Base-by-base conservation (phyloP, 345 rosid genomes). In the Ailanthus altissimus region DNA sequence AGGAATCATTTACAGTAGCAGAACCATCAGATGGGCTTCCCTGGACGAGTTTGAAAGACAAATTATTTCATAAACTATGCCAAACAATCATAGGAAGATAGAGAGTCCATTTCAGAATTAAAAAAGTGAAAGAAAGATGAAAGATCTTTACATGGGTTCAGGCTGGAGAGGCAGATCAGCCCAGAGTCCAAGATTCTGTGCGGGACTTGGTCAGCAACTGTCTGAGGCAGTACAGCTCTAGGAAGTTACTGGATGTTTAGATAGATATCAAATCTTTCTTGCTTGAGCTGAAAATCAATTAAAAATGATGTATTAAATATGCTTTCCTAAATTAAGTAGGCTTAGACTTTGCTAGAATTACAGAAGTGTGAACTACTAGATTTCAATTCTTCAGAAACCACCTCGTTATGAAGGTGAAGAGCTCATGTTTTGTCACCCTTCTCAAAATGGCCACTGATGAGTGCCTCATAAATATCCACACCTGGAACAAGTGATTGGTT, bases 321-420 rank as follows among this genome's bases (percentile, higher is more conserved):
- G 25, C 3, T 71, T 71, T 40, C 62, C 16, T 38, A 5, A 32
- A 9, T 59, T 38, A 45, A 26, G 54, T 70, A 49, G 62, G 50
- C 32, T 60, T 49, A n/a, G 13, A 42, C 32, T 12, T 36, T 11
- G 12, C n/a, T 47, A 49, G 47, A 43, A 47, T 11, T 15, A 32
- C 6, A 20, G 38, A 32, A 38, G 50, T 12, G 38, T 28, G 70
- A 74, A 32, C 14, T n/a, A n/a, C 36, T 63, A 23, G 83, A 79
- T 56, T 83, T 79, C 72, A 81, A 26, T 67, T 87, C 85, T 59
- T 67, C 42, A 20, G 79, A 72, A 16, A 71, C 74, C 97, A 90
- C 89, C 75, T 89, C 90, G 63, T 79, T 77, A 67, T 71, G 76
- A 73, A 89, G 75, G 32, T 71, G 60, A 70, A 50, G 64, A 42